Evolutionary conservation across 1,139 yeast species (phyloP), one percentile per base, ranked within the genome.

Genomic region (Saccharomycopsis crataegensis): DNA sequence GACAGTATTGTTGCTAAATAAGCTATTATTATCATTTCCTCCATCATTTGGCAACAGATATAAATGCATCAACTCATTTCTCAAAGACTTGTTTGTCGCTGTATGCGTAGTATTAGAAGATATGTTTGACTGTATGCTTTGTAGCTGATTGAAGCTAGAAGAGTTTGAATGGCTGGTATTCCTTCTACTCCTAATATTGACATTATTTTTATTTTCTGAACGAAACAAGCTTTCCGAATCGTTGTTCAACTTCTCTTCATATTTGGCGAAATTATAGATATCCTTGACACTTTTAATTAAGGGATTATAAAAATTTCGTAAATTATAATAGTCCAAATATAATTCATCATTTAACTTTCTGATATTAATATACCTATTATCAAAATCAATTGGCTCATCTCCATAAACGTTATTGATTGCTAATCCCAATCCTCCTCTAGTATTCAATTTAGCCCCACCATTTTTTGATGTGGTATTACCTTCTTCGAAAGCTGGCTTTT

Each of bases 271-370:
- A 4, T 49, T 48, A 33, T 56, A 16, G 11, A 54, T 48, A n/a
- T 37, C 45, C 32, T 46, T 45, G 1, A 56, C 43, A 31, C 51
- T 14, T 47, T 45, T 51, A 11, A 51, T 40, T 33, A 56, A 50
- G 14, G 58, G 56, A 42, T 53, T 56, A n/a, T 48, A 42, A 36
- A 56, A 56, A 34, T 53, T 50, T 40, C 57, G 28, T 31, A 53
- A 31, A 22, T 50, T 49, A 40, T 51, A 51, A 22, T 53, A 56
- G 37, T 54, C 56, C 32, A 49, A 49, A 37, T 56, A 52, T 11
- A 56, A 31, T 34, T 54, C 52, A 44, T 56, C 58, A 38, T 56
- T 56, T 28, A 56, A 40, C 31, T 51, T 53, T 37, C 57, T 40
- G 32, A 54, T 48, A 42, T 56, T 55, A 11, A 51, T 16, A 16